Evolutionary conservation across 2,329 filamentous ascomycete genomes (phyloP).

Genomic region (Penicillium sp.): DNA sequence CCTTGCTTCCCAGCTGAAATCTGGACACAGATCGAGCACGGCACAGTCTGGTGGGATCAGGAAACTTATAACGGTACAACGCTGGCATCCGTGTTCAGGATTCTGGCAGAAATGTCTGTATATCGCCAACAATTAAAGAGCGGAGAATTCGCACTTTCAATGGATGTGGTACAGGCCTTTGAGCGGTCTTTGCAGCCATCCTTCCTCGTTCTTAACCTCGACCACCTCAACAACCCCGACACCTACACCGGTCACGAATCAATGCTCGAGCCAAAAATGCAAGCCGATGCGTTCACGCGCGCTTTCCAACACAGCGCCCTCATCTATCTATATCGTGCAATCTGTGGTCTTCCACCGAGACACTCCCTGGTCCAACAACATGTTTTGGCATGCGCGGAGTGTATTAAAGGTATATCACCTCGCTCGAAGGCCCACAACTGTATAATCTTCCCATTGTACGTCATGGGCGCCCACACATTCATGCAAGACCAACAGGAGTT

Average conservation of each 20-base stretch:
- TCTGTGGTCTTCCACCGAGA: conserved; percentile 40
- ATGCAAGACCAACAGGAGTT: conserved; percentile 2
- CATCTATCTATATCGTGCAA: conserved; percentile 45
- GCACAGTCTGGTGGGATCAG: conserved; percentile 44
- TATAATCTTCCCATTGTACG: conserved; percentile 14
- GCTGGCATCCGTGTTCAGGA: conserved; percentile 13
- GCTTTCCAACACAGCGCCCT: conserved; percentile 44
- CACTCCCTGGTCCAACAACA: conserved; percentile 43
- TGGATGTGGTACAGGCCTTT: conserved; percentile 8
- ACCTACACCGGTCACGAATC: conserved; percentile 9
- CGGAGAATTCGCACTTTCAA: not conserved
- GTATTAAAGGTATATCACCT: conserved; percentile 7
- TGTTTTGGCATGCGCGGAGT: conserved; percentile 6
- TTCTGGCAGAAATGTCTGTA: conserved; percentile 15
- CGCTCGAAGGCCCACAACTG: conserved; percentile 13
- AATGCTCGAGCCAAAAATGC: conserved; percentile 27
- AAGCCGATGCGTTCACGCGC: conserved; percentile 38
- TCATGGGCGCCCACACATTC: conserved; percentile 13
- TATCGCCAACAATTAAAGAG: conserved; percentile 8
- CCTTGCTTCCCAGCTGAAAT: conserved; percentile 39
- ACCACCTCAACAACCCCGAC: conserved; percentile 2
- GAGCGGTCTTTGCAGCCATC: conserved; percentile 8
- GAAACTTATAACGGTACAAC: conserved; percentile 17
- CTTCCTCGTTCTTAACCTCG: not conserved
- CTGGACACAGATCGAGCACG: conserved; percentile 42